Percentiles rank a stretch among this genome's conserved stretches.
phyloP scores from a whole-genome alignment of 352 stramenopile species.

The Hyaloperonospora brassicae region DNA sequence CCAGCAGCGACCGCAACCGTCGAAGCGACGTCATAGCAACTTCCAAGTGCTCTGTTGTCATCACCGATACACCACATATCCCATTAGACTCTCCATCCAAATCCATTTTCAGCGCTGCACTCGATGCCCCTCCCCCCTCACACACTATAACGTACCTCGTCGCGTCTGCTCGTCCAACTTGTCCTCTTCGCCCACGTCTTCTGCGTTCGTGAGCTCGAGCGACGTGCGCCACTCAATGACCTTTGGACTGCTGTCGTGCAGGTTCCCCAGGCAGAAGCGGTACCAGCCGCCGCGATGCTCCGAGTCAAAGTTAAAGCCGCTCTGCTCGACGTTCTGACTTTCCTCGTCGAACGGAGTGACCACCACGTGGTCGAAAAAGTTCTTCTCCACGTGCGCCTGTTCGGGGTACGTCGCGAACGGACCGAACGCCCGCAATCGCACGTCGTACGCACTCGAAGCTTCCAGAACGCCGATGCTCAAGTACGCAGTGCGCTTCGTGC shows the following conservation, averaged over 20 bases:
- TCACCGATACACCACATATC: not conserved
- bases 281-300: slow-evolving; percentile 81
- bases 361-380: slow-evolving; percentile 76
- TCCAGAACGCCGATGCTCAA: slow-evolving; percentile 74
- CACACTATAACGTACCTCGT: slow-evolving; percentile 36
- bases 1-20: slow-evolving; percentile 50
- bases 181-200: slow-evolving; percentile 69
- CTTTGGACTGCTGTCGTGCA: slow-evolving; percentile 59
- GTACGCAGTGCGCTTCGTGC: slow-evolving; percentile 78
- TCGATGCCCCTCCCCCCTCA: not conserved
- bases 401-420: slow-evolving; percentile 48
- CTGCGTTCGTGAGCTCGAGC: slow-evolving; percentile 68
- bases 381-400: slow-evolving; percentile 40
- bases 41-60: slow-evolving; percentile 52
- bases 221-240: slow-evolving; percentile 77
- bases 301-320: slow-evolving; percentile 82
- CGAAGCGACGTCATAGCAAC: slow-evolving; percentile 55
- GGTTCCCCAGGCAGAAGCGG: slow-evolving; percentile 80
- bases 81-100: not conserved
- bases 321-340: slow-evolving; percentile 75
- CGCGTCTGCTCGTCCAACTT: slow-evolving; percentile 55
- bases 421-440: slow-evolving; percentile 66
- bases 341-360: slow-evolving; percentile 46
- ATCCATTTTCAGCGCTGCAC: not conserved
- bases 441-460: slow-evolving; percentile 61